phyloP scores from a whole-genome alignment of 2,329 filamentous ascomycete genomes.

The Exophiala lecanii-corni region DNA sequence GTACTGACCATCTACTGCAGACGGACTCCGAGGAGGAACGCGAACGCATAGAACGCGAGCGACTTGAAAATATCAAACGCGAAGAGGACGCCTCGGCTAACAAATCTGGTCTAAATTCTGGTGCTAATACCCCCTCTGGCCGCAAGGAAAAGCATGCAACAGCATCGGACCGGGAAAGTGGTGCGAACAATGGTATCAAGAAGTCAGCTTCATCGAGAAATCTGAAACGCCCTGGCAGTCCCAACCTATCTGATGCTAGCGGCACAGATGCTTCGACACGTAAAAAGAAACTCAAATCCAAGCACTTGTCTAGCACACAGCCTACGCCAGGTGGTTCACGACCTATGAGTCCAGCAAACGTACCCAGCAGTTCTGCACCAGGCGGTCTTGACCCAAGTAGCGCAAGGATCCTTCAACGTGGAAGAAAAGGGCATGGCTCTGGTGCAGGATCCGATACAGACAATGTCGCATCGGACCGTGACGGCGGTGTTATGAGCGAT shows the following conservation, averaged over 20 bases:
- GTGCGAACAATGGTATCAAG: conserved; percentile 36
- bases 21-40: conserved; percentile 53
- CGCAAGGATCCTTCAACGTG: conserved; percentile 4
- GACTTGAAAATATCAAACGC: conserved; percentile 47
- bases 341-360: conserved; percentile 23
- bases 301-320: conserved; percentile 48
- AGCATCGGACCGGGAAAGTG: conserved; percentile 22
- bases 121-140: conserved; percentile 62
- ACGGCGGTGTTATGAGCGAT: conserved; percentile 24
- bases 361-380: conserved; percentile 15
- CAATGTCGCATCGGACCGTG: conserved; percentile 14
- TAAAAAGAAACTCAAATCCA: conserved; percentile 70
- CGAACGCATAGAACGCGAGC: conserved; percentile 51
- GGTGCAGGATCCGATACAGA: conserved; percentile 24
- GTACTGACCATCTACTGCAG: conserved; percentile 25
- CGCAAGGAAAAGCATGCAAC: conserved; percentile 50
- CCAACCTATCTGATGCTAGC: conserved; percentile 82
- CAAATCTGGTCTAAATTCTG: conserved; percentile 55
- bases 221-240: conserved; percentile 80
- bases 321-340: conserved; percentile 40
- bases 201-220: conserved; percentile 50
- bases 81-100: conserved; percentile 46
- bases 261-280: conserved; percentile 71
- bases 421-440: conserved; percentile 9
- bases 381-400: conserved; percentile 8